Conservation (phyloP, 345 rosid genomes). For the Camelina hispida region DNA sequence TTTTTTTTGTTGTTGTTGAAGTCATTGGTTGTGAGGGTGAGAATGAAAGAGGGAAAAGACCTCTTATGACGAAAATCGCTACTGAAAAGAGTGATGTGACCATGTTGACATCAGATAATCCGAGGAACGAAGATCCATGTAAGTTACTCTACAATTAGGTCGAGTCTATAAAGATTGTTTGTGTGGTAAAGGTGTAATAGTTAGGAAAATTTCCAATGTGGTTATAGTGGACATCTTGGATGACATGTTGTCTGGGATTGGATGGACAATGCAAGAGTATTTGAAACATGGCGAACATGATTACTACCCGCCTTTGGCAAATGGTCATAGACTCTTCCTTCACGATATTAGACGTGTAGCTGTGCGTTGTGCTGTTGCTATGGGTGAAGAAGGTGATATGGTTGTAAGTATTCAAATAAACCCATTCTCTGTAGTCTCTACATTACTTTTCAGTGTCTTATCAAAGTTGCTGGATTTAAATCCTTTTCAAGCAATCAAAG, state of each 20-base stretch:
- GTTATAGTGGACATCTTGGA: slow-evolving; percentile 91
- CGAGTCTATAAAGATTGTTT: slow-evolving; percentile 13
- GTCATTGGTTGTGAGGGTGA: slow-evolving; percentile 89
- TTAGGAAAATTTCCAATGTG: slow-evolving; percentile 31
- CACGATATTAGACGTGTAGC: slow-evolving; percentile 94
- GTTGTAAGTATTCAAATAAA: slow-evolving; percentile 70
- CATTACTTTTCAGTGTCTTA: background rate
- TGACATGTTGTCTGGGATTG: slow-evolving; percentile 91
- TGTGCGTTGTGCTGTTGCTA: slow-evolving; percentile 91
- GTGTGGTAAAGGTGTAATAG: slow-evolving; percentile 11
- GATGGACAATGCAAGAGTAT: slow-evolving; percentile 96
- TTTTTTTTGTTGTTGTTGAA: slow-evolving; percentile 36
- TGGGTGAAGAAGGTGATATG: slow-evolving; percentile 99
- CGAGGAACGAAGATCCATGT: slow-evolving; percentile 89
- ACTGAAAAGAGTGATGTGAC: slow-evolving; percentile 95
- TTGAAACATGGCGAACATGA: slow-evolving; percentile 86
- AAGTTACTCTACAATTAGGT: slow-evolving; percentile 36
- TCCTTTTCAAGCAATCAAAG: background rate
- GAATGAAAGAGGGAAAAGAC: slow-evolving; percentile 84
- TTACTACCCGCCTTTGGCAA: slow-evolving; percentile 88
- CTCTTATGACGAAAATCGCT: slow-evolving; percentile 83
- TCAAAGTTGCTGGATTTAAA: background rate
- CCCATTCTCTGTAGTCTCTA: slow-evolving; percentile 9
- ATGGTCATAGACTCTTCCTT: slow-evolving; percentile 88
- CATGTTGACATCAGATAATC: slow-evolving; percentile 89